phyloP scores from a whole-genome alignment of 1,284 basidiomycete species.

The Phylloboletellus chloephorus region DNA sequence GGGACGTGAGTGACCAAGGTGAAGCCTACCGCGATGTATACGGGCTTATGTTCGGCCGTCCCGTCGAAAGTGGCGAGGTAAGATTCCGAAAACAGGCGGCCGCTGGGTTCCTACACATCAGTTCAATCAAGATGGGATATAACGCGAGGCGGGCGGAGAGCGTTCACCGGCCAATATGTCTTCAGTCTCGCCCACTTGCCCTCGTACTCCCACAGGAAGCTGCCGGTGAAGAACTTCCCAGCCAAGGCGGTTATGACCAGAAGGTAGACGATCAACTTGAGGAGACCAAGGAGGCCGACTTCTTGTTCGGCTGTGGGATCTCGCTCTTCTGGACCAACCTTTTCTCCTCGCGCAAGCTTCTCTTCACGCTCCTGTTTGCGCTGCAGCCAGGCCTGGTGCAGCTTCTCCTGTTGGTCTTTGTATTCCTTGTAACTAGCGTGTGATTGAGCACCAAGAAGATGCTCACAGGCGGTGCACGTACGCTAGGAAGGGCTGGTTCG shows the following conservation, averaged over 20 bases:
- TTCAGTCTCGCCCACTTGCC: constrained; percentile 52
- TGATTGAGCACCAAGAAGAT: constrained; percentile 12
- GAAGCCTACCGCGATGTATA: constrained; percentile 76
- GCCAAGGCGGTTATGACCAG: constrained; percentile 51
- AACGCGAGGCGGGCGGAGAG: neutral
- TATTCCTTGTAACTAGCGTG: constrained; percentile 61
- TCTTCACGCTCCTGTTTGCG: constrained; percentile 66
- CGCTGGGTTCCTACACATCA: constrained; percentile 40
- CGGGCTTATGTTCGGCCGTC: constrained; percentile 55
- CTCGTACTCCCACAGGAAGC: constrained; percentile 74
- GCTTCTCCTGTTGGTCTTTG: constrained; percentile 52
- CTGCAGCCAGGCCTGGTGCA: constrained; percentile 62
- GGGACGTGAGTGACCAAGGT: constrained; percentile 8
- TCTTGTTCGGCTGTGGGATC: constrained; percentile 68
- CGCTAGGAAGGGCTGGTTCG: constrained; percentile 78
- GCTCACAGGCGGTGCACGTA: constrained; percentile 38
- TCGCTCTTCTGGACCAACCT: constrained; percentile 62
- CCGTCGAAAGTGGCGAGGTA: constrained; percentile 76
- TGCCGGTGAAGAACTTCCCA: constrained; percentile 78
- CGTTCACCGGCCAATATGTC: constrained; percentile 57
- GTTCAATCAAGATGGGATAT: constrained; percentile 7
- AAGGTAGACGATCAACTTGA: constrained; percentile 62
- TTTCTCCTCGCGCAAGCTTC: constrained; percentile 67
- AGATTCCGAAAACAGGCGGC: constrained; percentile 69
- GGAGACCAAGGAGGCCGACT: constrained; percentile 55